A percentile compares a stretch with the other conserved stretches of the same genome.
phyloP scores from a whole-genome alignment of 495 filamentous ascomycete species.

The Daldinia grandis region DNA sequence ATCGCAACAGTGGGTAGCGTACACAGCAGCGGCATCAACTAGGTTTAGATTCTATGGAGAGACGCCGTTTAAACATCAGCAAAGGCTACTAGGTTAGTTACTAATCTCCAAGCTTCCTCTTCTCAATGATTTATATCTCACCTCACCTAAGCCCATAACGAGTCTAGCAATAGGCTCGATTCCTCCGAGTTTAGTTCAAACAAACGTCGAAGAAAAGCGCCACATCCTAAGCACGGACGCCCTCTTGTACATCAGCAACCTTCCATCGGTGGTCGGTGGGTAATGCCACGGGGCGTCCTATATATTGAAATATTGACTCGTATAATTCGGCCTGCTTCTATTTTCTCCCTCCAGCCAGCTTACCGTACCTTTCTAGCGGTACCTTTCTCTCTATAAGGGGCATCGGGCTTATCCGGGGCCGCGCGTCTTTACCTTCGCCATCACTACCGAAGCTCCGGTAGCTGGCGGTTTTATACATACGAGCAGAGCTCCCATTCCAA shows the following conservation, averaged over 20 bases:
- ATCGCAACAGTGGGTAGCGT: slow-evolving; percentile 10
- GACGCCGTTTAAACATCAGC: background rate
- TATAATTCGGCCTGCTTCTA: slow-evolving; percentile 1
- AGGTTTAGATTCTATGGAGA: slow-evolving; percentile 2
- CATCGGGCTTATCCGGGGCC: slow-evolving; percentile 23
- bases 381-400: background rate
- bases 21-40: slow-evolving; percentile 4
- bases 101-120: background rate
- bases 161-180: slow-evolving; percentile 2
- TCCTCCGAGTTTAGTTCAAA: background rate
- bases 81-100: too few species aligned
- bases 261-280: background rate
- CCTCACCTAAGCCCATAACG: slow-evolving; percentile 17
- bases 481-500: slow-evolving; percentile 13
- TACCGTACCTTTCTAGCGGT: background rate
- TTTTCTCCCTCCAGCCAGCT: background rate
- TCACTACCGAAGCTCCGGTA: slow-evolving; percentile 33
- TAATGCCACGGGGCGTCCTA: slow-evolving; percentile 13
- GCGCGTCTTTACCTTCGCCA: slow-evolving; percentile 33
- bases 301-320: slow-evolving; percentile 21
- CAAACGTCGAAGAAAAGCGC: slow-evolving; percentile 4
- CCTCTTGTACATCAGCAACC: slow-evolving; percentile 15
- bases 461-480: slow-evolving; percentile 18
- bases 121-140: background rate
- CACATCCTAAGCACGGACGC: slow-evolving; percentile 2